phyloP scores from a whole-genome alignment of 2,329 filamentous ascomycete genomes.

The Dactylellina haptotyla region DNA sequence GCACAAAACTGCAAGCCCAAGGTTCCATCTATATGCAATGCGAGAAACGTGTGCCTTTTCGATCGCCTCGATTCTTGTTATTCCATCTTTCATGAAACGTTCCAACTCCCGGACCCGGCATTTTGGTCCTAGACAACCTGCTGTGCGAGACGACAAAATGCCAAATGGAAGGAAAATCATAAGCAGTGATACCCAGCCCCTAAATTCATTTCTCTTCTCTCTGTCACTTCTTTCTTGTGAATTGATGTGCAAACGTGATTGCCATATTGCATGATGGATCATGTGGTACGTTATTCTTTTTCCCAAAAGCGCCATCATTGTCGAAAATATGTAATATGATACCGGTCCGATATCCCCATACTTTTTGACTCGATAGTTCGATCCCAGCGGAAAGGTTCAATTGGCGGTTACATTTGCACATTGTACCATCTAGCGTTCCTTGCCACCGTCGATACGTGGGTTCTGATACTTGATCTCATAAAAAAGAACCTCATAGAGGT shows the following conservation, averaged over 20 bases:
- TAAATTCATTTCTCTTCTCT: neutral
- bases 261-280: slow-evolving; percentile 38
- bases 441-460: neutral
- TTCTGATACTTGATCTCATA: too few relatives aligned
- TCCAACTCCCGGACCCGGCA: slow-evolving; percentile 15
- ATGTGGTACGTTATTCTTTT: slow-evolving; percentile 40
- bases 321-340: slow-evolving; percentile 39
- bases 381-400: slow-evolving; percentile 48
- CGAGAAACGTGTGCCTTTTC: slow-evolving; percentile 53
- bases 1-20: slow-evolving; percentile 24
- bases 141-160: slow-evolving; percentile 32
- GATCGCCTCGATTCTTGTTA: slow-evolving; percentile 29
- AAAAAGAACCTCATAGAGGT: too few relatives aligned
- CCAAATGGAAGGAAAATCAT: slow-evolving; percentile 21
- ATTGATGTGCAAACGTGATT: slow-evolving; percentile 38
- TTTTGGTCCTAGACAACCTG: slow-evolving; percentile 22
- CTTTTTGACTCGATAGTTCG: slow-evolving; percentile 44
- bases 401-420: slow-evolving; percentile 52
- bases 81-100: neutral
- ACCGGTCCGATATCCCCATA: slow-evolving; percentile 54
- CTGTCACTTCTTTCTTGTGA: neutral
- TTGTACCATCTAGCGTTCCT: slow-evolving; percentile 30
- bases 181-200: neutral
- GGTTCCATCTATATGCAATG: slow-evolving; percentile 40
- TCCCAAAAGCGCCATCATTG: neutral